These are phyloP conservation scores for Cyberlindnera xylosilytica DNA, from an alignment of 805 yeast species.

Conservation along the genomic window DNA sequence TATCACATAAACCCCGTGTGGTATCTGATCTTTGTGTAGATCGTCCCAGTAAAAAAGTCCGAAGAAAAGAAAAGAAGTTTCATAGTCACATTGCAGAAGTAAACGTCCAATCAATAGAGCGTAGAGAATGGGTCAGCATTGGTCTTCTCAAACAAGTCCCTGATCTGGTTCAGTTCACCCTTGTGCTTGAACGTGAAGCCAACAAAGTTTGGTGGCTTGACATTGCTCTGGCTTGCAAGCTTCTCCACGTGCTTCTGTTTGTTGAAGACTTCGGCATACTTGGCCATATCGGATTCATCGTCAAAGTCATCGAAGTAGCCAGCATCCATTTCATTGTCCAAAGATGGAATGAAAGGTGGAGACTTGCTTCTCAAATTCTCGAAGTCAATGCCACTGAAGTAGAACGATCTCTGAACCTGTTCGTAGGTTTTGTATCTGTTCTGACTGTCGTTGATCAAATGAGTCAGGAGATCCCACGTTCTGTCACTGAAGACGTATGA, in stretches of 20 bases:
- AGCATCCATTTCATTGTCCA: conserved; percentile 96
- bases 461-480: conserved; percentile 86
- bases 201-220: conserved; percentile 68
- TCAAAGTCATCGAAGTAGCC: conserved; percentile 98
- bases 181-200: conserved; percentile 96
- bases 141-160: conserved; percentile 25
- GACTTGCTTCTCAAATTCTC: conserved; percentile 58
- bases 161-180: conserved; percentile 28
- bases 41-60: no score
- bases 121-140: conserved; percentile 29
- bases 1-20: no score
- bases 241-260: conserved; percentile 83
- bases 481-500: conserved; percentile 91
- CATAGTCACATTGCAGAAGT: conserved; percentile 1
- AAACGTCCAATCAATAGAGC: conserved; percentile 16
- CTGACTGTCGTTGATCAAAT: conserved; percentile 76
- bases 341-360: conserved; percentile 96
- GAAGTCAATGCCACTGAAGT: conserved; percentile 86
- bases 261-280: conserved; percentile 94
- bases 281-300: conserved; percentile 95
- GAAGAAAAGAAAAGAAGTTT: neutral
- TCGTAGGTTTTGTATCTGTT: conserved; percentile 73
- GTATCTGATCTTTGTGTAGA: no score
- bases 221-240: conserved; percentile 62
- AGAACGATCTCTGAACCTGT: conserved; percentile 75